Evolutionary conservation across 2,329 filamentous ascomycete species (phyloP).

Genomic region (Xylariaceae sp.): DNA sequence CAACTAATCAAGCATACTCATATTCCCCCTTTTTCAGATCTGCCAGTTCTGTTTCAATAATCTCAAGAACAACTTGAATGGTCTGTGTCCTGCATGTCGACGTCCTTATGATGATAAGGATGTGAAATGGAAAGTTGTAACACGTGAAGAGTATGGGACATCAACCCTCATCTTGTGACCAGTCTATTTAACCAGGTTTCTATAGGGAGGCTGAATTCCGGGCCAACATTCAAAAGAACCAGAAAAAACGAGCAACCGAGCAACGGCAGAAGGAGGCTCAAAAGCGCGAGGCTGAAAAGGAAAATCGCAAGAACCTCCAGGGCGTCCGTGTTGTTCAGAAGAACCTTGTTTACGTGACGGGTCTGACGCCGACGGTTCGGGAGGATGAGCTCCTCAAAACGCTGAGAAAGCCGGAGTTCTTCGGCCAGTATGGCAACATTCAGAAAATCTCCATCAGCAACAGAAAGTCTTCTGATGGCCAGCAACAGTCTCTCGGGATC

Average conservation of each 20-base stretch:
- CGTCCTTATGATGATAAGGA: constrained; percentile 94
- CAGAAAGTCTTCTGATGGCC: constrained; percentile 67
- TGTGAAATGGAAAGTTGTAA: constrained; percentile 94
- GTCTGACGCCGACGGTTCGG: constrained; percentile 81
- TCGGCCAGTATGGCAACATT: constrained; percentile 97
- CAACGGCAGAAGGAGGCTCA: constrained; percentile 90
- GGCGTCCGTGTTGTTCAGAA: constrained; percentile 96
- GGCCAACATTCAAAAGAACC: constrained; percentile 77
- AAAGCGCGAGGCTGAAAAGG: constrained; percentile 91
- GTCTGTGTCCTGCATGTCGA: constrained; percentile 93
- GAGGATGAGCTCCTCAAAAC: constrained; percentile 92
- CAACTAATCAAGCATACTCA: constrained; percentile 17
- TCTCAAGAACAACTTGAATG: constrained; percentile 96
- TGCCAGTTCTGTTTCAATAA: constrained; percentile 99
- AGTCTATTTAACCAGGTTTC: constrained; percentile 24
- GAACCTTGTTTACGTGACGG: constrained; percentile 97
- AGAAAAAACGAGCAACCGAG: constrained; percentile 81
- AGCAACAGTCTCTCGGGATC: constrained; percentile 86
- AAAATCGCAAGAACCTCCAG: constrained; percentile 91
- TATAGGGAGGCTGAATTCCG: constrained; percentile 66
- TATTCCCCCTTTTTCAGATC: constrained; percentile 53
- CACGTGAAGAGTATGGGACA: constrained; percentile 77
- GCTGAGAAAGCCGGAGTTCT: constrained; percentile 84
- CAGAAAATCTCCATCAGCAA: constrained; percentile 99
- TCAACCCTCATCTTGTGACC: not conserved